phyloP scores from a whole-genome alignment of 2,329 filamentous ascomycete species.

The Nannizzia gypsea region DNA sequence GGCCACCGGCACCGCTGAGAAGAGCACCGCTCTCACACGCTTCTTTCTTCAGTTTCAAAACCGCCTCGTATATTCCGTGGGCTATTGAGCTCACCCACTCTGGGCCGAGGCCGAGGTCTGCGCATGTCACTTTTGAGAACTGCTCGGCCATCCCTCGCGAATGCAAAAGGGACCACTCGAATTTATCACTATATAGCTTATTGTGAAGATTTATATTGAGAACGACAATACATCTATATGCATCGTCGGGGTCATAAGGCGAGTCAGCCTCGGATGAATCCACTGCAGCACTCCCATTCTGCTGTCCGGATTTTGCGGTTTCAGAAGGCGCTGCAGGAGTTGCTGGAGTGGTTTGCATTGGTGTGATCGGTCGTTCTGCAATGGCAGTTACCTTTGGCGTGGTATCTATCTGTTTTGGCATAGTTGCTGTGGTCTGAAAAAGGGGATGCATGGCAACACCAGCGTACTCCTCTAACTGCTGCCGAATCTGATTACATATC shows the following conservation, averaged over 20 bases:
- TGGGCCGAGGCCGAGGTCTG: slow-evolving; percentile 74
- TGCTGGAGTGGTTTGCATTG: slow-evolving; percentile 13
- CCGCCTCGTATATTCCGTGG: slow-evolving; percentile 93
- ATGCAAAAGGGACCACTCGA: slow-evolving; percentile 92
- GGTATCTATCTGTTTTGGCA: slow-evolving; percentile 38
- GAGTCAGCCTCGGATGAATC: slow-evolving; percentile 48
- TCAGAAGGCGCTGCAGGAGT: slow-evolving; percentile 13
- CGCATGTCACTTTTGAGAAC: slow-evolving; percentile 85
- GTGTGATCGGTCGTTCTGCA: slow-evolving; percentile 20
- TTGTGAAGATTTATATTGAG: slow-evolving; percentile 87
- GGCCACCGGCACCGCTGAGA: slow-evolving; percentile 59
- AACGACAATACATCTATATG: slow-evolving; percentile 83
- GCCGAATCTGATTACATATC: slow-evolving; percentile 87
- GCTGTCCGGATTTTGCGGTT: slow-evolving; percentile 10
- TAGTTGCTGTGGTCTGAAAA: slow-evolving; percentile 49
- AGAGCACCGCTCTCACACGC: slow-evolving; percentile 84
- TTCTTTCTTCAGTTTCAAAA: slow-evolving; percentile 86
- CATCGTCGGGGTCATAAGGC: slow-evolving; percentile 80
- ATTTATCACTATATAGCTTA: slow-evolving; percentile 88
- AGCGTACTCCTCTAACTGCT: slow-evolving; percentile 90
- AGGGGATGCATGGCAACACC: slow-evolving; percentile 86
- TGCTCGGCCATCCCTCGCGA: slow-evolving; percentile 83
- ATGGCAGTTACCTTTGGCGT: neutral
- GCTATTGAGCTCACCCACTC: slow-evolving; percentile 94
- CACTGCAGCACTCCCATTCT: slow-evolving; percentile 21